Evolutionary conservation across 2,329 filamentous ascomycete species (phyloP).

Genomic region (Aspergillus sp.): DNA sequence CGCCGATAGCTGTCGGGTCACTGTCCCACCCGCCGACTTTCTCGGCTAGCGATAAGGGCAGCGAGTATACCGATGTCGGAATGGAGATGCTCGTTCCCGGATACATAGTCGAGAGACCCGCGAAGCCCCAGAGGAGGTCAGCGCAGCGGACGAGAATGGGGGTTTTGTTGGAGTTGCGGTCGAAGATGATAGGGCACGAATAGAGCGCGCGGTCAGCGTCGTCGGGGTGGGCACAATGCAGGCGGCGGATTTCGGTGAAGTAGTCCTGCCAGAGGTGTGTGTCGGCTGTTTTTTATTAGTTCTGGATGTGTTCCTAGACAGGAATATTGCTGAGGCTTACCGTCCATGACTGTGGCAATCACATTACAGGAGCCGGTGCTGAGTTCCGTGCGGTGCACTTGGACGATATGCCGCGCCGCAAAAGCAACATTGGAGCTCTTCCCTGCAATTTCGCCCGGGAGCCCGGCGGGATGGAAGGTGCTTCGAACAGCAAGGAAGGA

Average conservation of each 20-base stretch:
- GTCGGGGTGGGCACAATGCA: conserved; percentile 48
- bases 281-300: conserved; percentile 15
- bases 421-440: conserved; percentile 69
- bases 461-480: conserved; percentile 58
- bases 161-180: conserved; percentile 62
- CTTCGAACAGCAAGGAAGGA: conserved; percentile 60
- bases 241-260: conserved; percentile 55
- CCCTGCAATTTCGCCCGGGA: conserved; percentile 60
- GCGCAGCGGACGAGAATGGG: conserved; percentile 62
- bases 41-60: conserved; percentile 59
- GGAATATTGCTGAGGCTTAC: conserved; percentile 37
- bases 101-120: conserved; percentile 62
- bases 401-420: conserved; percentile 44
- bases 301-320: not conserved
- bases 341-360: conserved; percentile 15
- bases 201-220: conserved; percentile 51
- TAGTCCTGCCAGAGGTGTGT: conserved; percentile 63
- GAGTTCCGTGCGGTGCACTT: conserved; percentile 15
- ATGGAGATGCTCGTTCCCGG: conserved; percentile 56
- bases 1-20: conserved; percentile 62
- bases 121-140: conserved; percentile 64
- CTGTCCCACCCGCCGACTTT: conserved; percentile 65
- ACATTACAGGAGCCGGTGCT: conserved; percentile 30
- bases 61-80: conserved; percentile 65
- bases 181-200: conserved; percentile 63